A percentile compares a stretch with the other conserved stretches of the same genome.
Evolutionary conservation across 129 eudicot species (phyloP).

Genomic region (Rutidosis leptorrhynchoides): DNA sequence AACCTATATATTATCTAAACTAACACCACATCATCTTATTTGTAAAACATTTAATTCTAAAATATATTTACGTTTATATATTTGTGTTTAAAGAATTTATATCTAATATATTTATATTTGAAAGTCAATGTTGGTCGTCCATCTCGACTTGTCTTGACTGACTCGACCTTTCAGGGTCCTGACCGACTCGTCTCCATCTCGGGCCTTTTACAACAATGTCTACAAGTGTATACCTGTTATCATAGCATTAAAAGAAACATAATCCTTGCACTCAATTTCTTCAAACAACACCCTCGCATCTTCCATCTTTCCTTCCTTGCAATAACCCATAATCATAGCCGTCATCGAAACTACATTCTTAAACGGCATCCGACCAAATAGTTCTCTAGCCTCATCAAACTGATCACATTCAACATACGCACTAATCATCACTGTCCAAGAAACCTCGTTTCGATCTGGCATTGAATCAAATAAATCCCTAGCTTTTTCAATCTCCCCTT

Average conservation of each 20-base stretch:
- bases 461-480: conserved; percentile 46
- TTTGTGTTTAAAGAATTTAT: too few species aligned
- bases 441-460: conserved; percentile 40
- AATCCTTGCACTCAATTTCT: conserved; percentile 37
- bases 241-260: conserved; percentile 50
- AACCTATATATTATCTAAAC: too few species aligned
- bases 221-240: conserved; percentile 33
- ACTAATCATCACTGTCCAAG: conserved; percentile 58
- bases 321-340: conserved; percentile 54
- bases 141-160: too few species aligned
- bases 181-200: too few species aligned
- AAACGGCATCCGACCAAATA: conserved; percentile 36
- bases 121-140: too few species aligned
- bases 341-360: conserved; percentile 43
- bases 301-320: conserved; percentile 51
- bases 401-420: conserved; percentile 40
- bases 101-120: too few species aligned
- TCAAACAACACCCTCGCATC: conserved; percentile 48
- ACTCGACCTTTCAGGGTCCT: too few species aligned
- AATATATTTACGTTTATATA: too few species aligned
- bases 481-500: conserved; percentile 42
- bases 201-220: too few species aligned
- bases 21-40: too few species aligned
- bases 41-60: too few species aligned
- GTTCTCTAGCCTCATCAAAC: conserved; percentile 37